Evolutionary conservation across 73 alveolate genomes (phyloP).

Genomic region (Symbiodinium pilosum): DNA sequence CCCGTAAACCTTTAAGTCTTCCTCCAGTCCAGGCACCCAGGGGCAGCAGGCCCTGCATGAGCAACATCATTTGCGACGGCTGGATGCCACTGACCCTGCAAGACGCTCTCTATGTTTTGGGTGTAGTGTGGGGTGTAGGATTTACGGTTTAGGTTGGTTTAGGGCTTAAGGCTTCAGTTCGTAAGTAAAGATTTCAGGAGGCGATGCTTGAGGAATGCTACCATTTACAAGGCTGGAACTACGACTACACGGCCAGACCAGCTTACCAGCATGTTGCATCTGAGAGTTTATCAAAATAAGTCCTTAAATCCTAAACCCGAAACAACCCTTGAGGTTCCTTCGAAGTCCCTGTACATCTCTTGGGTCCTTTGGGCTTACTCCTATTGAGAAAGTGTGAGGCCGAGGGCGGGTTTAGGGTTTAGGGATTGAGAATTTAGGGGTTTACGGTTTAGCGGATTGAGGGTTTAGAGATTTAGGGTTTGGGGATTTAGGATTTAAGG

Average conservation of each 20-base stretch:
- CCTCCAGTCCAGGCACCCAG: background rate
- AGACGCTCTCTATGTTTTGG: background rate
- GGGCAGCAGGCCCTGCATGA: conserved; percentile 89
- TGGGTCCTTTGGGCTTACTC: conserved; percentile 30
- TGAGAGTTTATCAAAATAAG: no score
- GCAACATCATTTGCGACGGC: conserved; percentile 93
- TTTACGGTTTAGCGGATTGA: background rate
- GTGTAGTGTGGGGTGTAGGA: no score
- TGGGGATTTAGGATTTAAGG: background rate
- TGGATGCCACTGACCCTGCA: conserved; percentile 88
- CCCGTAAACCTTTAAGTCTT: no score
- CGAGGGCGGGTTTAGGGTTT: background rate
- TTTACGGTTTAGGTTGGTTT: no score
- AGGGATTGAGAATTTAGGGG: background rate
- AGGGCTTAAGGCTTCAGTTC: no score
- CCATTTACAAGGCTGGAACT: no score
- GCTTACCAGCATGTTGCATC: no score
- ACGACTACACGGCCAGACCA: no score
- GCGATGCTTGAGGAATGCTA: no score
- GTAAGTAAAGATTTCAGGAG: no score
- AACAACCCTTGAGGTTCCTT: conserved; percentile 37
- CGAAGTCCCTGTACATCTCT: conserved; percentile 27
- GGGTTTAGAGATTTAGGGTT: background rate
- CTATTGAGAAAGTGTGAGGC: background rate
- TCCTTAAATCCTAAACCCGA: background rate